Conservation (phyloP, 768 basidiomycete species). For the Mycena epipterygia region DNA sequence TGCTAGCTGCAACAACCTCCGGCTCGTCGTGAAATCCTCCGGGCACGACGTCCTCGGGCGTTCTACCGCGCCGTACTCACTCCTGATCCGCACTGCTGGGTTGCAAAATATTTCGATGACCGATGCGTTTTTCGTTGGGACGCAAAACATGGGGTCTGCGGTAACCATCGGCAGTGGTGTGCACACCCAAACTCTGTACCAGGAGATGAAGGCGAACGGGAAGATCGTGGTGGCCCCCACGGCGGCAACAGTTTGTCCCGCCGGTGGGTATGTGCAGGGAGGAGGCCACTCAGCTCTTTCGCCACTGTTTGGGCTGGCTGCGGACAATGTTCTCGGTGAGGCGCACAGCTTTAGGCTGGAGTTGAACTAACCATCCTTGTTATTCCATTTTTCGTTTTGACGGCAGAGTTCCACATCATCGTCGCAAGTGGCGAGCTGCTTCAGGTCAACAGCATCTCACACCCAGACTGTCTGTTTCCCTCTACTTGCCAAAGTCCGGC, state of each 20-base stretch:
- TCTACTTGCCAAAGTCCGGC: neutral
- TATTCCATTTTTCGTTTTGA: neutral
- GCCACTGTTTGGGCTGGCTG: too few species aligned
- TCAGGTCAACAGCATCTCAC: too few species aligned
- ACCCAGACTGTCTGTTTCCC: slow-evolving; percentile 17
- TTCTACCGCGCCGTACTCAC: slow-evolving; percentile 48
- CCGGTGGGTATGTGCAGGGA: too few species aligned
- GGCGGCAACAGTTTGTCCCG: slow-evolving; percentile 44
- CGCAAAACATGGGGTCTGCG: slow-evolving; percentile 40
- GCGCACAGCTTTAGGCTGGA: neutral
- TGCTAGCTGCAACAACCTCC: slow-evolving; percentile 44
- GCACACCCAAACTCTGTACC: slow-evolving; percentile 39
- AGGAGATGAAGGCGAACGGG: slow-evolving; percentile 36
- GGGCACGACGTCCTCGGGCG: slow-evolving; percentile 54
- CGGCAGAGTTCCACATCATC: slow-evolving; percentile 22
- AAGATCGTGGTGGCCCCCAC: slow-evolving; percentile 45
- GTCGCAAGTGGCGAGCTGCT: slow-evolving; percentile 22
- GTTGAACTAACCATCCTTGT: neutral
- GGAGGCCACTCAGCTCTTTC: slow-evolving; percentile 39
- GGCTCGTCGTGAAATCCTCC: slow-evolving; percentile 48
- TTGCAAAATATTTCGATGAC: slow-evolving; percentile 44
- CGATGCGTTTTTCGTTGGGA: slow-evolving; percentile 34
- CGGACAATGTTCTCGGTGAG: slow-evolving; percentile 35
- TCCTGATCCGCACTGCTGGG: slow-evolving; percentile 48
- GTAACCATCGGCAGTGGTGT: slow-evolving; percentile 48